A percentile compares a stretch with the other conserved stretches of the same genome.
Conservation (phyloP, 352 stramenopile genomes). For the Globisporangium irregulare region DNA sequence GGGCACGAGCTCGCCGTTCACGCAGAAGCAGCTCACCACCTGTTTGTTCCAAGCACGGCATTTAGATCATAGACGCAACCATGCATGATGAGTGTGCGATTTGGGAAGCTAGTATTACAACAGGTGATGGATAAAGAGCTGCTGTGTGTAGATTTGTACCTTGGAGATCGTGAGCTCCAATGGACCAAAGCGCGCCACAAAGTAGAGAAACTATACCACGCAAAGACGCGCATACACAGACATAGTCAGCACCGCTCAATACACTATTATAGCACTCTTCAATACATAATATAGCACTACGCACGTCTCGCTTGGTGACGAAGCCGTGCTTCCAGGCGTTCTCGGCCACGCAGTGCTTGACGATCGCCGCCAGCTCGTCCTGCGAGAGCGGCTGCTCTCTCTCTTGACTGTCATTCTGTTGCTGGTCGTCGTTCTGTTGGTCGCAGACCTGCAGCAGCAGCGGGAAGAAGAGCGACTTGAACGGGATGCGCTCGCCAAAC, state of each 20-base stretch:
- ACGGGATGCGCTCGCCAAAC: conserved; percentile 18
- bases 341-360: conserved; percentile 50
- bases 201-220: conserved; percentile 42
- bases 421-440: conserved; percentile 21
- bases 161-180: conserved; percentile 54
- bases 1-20: conserved; percentile 52
- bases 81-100: background rate
- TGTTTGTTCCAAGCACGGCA: conserved; percentile 5
- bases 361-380: conserved; percentile 55
- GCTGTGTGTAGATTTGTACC: conserved; percentile 3
- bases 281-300: background rate
- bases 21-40: conserved; percentile 57
- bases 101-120: background rate
- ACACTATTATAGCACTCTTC: background rate
- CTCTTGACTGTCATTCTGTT: background rate
- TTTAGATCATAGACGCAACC: background rate
- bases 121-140: background rate
- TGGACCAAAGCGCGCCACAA: conserved; percentile 70
- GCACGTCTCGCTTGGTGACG: conserved; percentile 46
- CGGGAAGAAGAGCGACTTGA: conserved; percentile 52
- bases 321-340: conserved; percentile 37
- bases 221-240: background rate
- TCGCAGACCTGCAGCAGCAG: conserved; percentile 44
- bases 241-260: background rate
- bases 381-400: conserved; percentile 33